phyloP scores from a whole-genome alignment of 495 filamentous ascomycete species.

The Aeminium ludgeri region DNA sequence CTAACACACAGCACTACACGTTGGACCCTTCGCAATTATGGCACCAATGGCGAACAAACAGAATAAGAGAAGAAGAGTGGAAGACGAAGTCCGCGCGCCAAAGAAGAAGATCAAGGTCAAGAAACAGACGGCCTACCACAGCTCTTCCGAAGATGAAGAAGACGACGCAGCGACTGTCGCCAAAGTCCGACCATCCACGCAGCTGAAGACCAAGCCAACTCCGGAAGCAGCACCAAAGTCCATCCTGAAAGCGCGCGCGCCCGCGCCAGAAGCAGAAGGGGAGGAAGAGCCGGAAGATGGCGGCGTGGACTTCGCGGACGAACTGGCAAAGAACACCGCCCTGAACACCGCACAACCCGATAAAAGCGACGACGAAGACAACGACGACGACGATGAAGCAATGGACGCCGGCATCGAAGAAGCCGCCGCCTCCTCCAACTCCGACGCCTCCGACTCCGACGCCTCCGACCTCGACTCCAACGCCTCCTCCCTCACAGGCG shows the following conservation, averaged over 20 bases:
- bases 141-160: slow-evolving; percentile 38
- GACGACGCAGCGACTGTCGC: slow-evolving; percentile 1
- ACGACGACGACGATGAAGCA: slow-evolving; percentile 30
- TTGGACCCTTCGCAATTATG: too few relatives aligned
- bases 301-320: slow-evolving; percentile 15
- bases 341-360: slow-evolving; percentile 24
- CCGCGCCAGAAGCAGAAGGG: slow-evolving; percentile 11
- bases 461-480: slow-evolving; percentile 15
- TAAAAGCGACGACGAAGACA: slow-evolving; percentile 33
- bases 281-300: slow-evolving; percentile 12
- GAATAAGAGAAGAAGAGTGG: slow-evolving; percentile 19
- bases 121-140: slow-evolving; percentile 55
- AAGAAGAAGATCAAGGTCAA: slow-evolving; percentile 41
- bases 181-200: too few relatives aligned
- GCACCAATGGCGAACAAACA: slow-evolving; percentile 11
- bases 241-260: slow-evolving; percentile 17
- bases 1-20: too few relatives aligned
- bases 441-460: slow-evolving; percentile 1
- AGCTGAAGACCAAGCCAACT: background rate
- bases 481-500: slow-evolving; percentile 11
- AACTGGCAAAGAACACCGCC: slow-evolving; percentile 22
- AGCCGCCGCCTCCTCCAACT: background rate
- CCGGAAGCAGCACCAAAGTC: slow-evolving; percentile 27
- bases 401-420: slow-evolving; percentile 16
- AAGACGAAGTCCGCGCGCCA: slow-evolving; percentile 19